Evolutionary conservation across 345 rosid genomes (phyloP), one percentile per base, ranked within the genome.

Genomic region (Litchi chinensis): DNA sequence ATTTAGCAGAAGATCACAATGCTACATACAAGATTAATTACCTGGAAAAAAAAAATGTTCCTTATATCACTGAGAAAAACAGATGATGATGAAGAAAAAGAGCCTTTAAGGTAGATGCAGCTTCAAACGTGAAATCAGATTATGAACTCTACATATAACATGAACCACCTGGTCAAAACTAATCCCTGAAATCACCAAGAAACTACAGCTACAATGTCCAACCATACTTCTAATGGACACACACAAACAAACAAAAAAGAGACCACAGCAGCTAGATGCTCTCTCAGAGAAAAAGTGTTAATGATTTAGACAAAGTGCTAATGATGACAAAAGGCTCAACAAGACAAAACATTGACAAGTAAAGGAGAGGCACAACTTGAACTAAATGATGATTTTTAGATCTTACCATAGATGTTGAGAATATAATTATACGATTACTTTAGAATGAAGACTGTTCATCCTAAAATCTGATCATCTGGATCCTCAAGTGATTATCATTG

Each of bases 331-430:
- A 21, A 57, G 3, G 54, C 21, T 59, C 21, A 6, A 40, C 21
- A 22, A 13, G n/a, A 21, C 11, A 46, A 22, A 60, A 24, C 13
- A 40, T 32, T 39, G 13, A 41, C 67, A 40, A 12, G 59, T 4
- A 15, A 60, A 12, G 15, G 56, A 24, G 1, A 63, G 50, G 41
- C 22, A 63, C 3, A 62, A 18, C 10, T 16, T 5, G 15, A 46
- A 65, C 18, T 63, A 24, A 62, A 22, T 39, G 18, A 19, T 26
- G 59, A 64, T 26, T 21, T 10, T 57, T 8, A 16, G 62, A 75
- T 75, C 77, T 44, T 64, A 48, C 5, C 5, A 37, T 13, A n/a
- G 59, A 63, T 43, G 57, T 65, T 75, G 15, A 75, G 41, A 22
- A 44, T 19, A 13, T 5, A 44, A 1, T 32, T 32, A 32, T 32